Conservation (phyloP, 2,329 filamentous ascomycete genomes). For the Aureobasidium leucospermi region DNA sequence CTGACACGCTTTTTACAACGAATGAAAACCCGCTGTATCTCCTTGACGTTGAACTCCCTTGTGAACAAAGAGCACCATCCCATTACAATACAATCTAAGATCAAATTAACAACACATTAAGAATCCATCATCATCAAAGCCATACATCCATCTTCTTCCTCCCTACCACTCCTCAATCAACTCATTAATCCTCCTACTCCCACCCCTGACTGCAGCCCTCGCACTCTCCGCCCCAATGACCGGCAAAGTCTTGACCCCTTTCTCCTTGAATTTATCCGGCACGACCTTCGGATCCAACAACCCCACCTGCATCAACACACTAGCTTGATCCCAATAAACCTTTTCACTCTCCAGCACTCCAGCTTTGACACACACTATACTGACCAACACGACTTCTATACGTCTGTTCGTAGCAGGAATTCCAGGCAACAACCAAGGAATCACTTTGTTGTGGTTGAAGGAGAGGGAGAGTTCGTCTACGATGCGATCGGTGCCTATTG, state of each 20-base stretch:
- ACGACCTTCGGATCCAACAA: constrained; percentile 50
- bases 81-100: no score
- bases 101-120: no score
- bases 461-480: constrained; percentile 53
- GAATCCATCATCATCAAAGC: no score
- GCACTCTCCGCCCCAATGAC: constrained; percentile 40
- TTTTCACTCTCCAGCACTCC: constrained; percentile 51
- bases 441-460: constrained; percentile 49
- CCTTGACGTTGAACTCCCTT: no score
- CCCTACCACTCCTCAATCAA: constrained; percentile 34
- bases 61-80: no score
- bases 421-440: constrained; percentile 54
- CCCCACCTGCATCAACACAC: constrained; percentile 52
- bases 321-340: constrained; percentile 57
- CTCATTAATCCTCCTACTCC: constrained; percentile 37
- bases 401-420: constrained; percentile 49
- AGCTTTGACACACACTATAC: constrained; percentile 48
- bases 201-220: constrained; percentile 39
- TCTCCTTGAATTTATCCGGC: constrained; percentile 37
- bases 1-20: no score
- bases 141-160: no score
- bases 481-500: constrained; percentile 50
- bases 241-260: constrained; percentile 40
- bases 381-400: constrained; percentile 50
- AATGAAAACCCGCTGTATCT: no score